Evolutionary conservation across 805 yeast species (phyloP), one percentile per base, ranked within the genome.

Genomic region (Dipodascus albidus): DNA sequence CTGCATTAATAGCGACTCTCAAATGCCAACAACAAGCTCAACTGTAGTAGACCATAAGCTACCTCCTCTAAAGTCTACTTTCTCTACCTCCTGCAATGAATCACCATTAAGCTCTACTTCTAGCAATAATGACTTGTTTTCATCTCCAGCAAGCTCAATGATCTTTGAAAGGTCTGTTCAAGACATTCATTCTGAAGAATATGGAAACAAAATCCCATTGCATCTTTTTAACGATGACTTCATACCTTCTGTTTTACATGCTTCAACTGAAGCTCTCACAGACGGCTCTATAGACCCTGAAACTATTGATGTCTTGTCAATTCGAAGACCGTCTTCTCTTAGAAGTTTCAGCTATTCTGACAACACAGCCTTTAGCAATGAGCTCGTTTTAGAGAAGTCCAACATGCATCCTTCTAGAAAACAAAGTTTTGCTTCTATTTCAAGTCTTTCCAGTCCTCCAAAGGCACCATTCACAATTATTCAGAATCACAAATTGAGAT

Each of bases 201-300:
- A 49, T 21, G 61, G 52, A 38, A 38, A 50, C 22, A 65, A 63
- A 24, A 54, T 70, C 48, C 71, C 74, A 33, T 66, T 67, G 3
- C 73, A 69, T 60, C 68, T 74, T 67, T 70, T 73, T 15, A 60
- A 68, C 38, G 86, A 87, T 65, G 85, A 88, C 66, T 78, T 69
- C 59, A 85, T 87, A 20, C 85, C 95, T 1, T 90, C 96, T 0
- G 87, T 87, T 3, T 71, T 87, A 59, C 95, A 87, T 61, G 87
- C 95, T 6, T 78, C 93, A 2, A 76, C 82, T 19, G 79, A 83
- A 55, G 71, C 85, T 38, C 74, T 81, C 47, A 77, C 82, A 14
- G 81, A 81, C 60, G 62, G 69, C 9, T 68, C 72, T 48, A 72
- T 84, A 2, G 79, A 83, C 60, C 75, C 88, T 55, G 83, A 85